These are phyloP conservation scores for Neopestalotiopsis sp. DNA, from an alignment of 2,329 filamentous ascomycete species.

Conservation along the genomic window DNA sequence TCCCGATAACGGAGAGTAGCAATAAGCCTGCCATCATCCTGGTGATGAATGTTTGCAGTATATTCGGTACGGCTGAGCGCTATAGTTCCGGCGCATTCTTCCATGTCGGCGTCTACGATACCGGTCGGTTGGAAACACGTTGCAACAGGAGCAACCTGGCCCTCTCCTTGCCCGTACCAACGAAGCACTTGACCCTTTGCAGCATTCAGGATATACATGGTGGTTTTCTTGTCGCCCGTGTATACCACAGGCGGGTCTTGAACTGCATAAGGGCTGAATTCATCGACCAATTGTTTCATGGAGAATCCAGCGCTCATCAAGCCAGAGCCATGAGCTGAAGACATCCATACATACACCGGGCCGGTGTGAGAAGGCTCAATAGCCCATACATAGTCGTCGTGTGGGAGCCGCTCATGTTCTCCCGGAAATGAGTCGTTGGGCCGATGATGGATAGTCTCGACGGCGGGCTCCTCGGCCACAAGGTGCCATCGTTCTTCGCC, in stretches of 20 bases:
- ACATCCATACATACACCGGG: conserved; percentile 84
- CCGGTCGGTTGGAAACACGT: conserved; percentile 77
- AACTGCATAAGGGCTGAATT: conserved; percentile 77
- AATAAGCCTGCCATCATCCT: conserved; percentile 74
- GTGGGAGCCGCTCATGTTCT: conserved; percentile 64
- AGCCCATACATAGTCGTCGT: conserved; percentile 93
- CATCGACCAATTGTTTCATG: conserved; percentile 87
- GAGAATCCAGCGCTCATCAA: conserved; percentile 73
- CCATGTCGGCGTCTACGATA: conserved; percentile 65
- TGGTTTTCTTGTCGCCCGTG: conserved; percentile 89
- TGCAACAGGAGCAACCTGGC: conserved; percentile 70
- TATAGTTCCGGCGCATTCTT: conserved; percentile 83
- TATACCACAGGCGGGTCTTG: conserved; percentile 82
- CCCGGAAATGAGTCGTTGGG: conserved; percentile 64
- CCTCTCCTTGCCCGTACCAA: conserved; percentile 79
- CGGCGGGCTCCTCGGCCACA: conserved; percentile 83
- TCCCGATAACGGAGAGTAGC: conserved; percentile 93
- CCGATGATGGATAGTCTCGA: conserved; percentile 85
- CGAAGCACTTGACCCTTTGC: conserved; percentile 82
- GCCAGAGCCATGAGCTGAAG: conserved; percentile 62
- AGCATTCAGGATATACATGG: conserved; percentile 87
- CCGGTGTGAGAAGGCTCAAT: conserved; percentile 91
- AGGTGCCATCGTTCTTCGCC: conserved; percentile 87
- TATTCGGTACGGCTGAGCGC: conserved; percentile 90
- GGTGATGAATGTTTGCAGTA: conserved; percentile 82